These are phyloP conservation scores for Taphrina wiesneri DNA, from an alignment of 1,139 yeast genomes.

Conservation along the genomic window DNA sequence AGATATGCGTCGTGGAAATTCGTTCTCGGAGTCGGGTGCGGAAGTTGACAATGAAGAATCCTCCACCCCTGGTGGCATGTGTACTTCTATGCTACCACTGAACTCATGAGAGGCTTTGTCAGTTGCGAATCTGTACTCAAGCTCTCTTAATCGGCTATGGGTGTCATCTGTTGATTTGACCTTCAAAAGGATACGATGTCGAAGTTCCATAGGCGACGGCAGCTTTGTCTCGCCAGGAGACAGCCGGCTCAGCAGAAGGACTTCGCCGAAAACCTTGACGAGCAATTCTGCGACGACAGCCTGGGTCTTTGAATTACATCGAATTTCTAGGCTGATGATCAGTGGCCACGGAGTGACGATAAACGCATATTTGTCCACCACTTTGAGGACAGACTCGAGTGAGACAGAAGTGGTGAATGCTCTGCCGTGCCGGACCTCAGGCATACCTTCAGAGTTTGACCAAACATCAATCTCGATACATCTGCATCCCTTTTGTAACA, in stretches of 20 bases:
- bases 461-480: slow-evolving; percentile 93
- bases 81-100: not conserved
- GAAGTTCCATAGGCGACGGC: slow-evolving; percentile 73
- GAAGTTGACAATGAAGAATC: slow-evolving; percentile 13
- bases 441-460: slow-evolving; percentile 74
- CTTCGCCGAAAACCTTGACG: slow-evolving; percentile 59
- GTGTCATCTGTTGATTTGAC: slow-evolving; percentile 50
- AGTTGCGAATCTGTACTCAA: not conserved
- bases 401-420: slow-evolving; percentile 75
- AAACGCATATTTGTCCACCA: slow-evolving; percentile 81
- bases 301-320: slow-evolving; percentile 71
- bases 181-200: slow-evolving; percentile 69
- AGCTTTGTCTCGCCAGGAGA: slow-evolving; percentile 44
- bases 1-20: not conserved
- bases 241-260: slow-evolving; percentile 51
- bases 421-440: slow-evolving; percentile 87
- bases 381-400: slow-evolving; percentile 66
- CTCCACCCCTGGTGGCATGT: not conserved
- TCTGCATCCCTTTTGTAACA: slow-evolving; percentile 85
- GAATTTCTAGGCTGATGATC: slow-evolving; percentile 81
- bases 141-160: not conserved
- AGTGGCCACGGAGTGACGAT: slow-evolving; percentile 80
- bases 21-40: slow-evolving; percentile 12
- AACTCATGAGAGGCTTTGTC: not conserved
- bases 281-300: slow-evolving; percentile 56